phyloP scores from a whole-genome alignment of 441 rosid genomes.

The Adansonia madagascariensis region DNA sequence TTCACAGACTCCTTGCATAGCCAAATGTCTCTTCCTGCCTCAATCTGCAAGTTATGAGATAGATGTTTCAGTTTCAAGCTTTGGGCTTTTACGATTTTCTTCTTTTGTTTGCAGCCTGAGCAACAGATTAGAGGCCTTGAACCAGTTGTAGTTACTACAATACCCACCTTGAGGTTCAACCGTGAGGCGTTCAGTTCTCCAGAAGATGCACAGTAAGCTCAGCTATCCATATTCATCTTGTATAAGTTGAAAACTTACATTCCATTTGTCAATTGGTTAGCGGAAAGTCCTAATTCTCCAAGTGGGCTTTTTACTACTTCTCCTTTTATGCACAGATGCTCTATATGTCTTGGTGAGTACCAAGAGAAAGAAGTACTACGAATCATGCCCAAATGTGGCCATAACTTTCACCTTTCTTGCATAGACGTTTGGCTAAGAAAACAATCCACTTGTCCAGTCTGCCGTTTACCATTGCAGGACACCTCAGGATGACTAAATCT shows the following conservation, averaged over 20 bases:
- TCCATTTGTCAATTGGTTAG: background rate
- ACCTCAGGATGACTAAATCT: constrained; percentile 23
- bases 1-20: background rate
- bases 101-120: constrained; percentile 45
- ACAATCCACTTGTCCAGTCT: constrained; percentile 70
- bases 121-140: constrained; percentile 50
- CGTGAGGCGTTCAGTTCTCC: constrained; percentile 50
- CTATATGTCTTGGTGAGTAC: constrained; percentile 68
- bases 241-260: too few relatives aligned
- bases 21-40: background rate
- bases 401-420: constrained; percentile 64
- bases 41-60: background rate
- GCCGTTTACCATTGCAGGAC: constrained; percentile 47
- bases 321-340: background rate
- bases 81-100: background rate
- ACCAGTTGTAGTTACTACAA: constrained; percentile 62
- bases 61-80: background rate
- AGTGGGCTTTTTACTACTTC: too few relatives aligned
- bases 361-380: constrained; percentile 61
- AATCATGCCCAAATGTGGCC: constrained; percentile 70
- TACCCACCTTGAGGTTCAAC: constrained; percentile 39
- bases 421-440: constrained; percentile 64
- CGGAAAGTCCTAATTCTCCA: too few relatives aligned
- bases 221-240: background rate
- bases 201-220: constrained; percentile 66